These are phyloP conservation scores for Backusella westeae DNA, from an alignment of 192 early-diverging fungal species.

Conservation along the genomic window DNA sequence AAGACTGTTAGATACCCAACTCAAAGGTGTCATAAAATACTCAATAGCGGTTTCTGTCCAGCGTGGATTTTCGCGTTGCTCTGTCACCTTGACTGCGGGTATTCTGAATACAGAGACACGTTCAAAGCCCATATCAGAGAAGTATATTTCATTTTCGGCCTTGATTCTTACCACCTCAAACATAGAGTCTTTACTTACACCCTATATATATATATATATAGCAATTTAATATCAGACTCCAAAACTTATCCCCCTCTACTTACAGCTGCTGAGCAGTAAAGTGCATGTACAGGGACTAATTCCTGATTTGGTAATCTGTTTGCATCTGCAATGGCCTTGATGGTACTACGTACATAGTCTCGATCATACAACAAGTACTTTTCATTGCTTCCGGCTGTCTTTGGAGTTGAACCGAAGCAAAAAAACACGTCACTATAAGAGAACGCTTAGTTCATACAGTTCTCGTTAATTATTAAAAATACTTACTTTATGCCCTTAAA, in stretches of 20 bases:
- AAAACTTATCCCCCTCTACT: not conserved
- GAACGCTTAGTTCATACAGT: not conserved
- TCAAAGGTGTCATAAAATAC: not conserved
- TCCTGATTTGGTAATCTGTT: conserved; percentile 36
- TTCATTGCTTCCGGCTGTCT: conserved; percentile 59
- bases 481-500: conserved; percentile 49
- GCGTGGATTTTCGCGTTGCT: not conserved
- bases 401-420: conserved; percentile 69
- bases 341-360: conserved; percentile 67
- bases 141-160: conserved; percentile 67
- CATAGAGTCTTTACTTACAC: not conserved
- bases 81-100: not conserved
- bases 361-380: conserved; percentile 75
- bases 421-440: conserved; percentile 60
- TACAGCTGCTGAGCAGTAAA: conserved; percentile 47
- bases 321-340: conserved; percentile 54
- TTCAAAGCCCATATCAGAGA: conserved; percentile 27
- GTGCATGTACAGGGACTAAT: conserved; percentile 41
- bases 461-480: conserved; percentile 16
- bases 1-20: not conserved
- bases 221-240: not conserved
- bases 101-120: not conserved
- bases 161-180: conserved; percentile 59
- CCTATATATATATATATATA: not conserved
- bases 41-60: not conserved